A percentile compares a stretch with the other conserved stretches of the same genome.
These are phyloP conservation scores for Tulasnella sp. DNA, from an alignment of 768 basidiomycete genomes.

Conservation along the genomic window DNA sequence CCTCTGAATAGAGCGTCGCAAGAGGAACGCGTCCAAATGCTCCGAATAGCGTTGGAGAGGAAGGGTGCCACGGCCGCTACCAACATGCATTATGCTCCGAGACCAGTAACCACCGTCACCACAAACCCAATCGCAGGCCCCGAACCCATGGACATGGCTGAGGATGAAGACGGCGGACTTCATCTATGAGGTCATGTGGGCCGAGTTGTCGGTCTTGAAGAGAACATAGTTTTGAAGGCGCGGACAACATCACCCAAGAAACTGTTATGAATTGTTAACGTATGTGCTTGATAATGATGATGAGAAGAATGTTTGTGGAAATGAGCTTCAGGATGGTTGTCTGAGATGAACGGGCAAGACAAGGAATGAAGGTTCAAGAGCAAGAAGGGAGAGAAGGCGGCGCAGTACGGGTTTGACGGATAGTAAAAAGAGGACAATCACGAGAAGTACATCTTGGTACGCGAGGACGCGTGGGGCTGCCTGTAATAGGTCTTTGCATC, in stretches of 20 bases:
- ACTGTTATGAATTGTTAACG: no score
- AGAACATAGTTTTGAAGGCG: no score
- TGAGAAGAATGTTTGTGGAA: no score
- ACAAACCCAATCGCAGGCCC: no score
- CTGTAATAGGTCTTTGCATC: conserved; percentile 11
- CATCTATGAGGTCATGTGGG: no score
- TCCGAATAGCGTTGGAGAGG: conserved; percentile 52
- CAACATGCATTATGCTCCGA: conserved; percentile 40
- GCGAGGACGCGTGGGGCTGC: neutral
- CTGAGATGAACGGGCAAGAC: no score
- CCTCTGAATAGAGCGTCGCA: conserved; percentile 52
- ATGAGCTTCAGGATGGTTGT: no score
- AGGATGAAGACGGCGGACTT: neutral
- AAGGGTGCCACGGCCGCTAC: conserved; percentile 40
- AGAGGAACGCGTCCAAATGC: conserved; percentile 61
- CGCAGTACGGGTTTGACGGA: neutral
- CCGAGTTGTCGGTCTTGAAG: no score
- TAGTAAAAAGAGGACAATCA: neutral
- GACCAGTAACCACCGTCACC: neutral
- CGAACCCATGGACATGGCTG: neutral
- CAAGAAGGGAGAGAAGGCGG: neutral
- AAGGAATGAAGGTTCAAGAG: neutral
- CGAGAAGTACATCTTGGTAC: conserved; percentile 8
- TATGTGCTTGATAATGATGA: no score
- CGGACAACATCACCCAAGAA: no score